Evolutionary conservation across 2,329 filamentous ascomycete species (phyloP).

Genomic region (Epichloe scottii): DNA sequence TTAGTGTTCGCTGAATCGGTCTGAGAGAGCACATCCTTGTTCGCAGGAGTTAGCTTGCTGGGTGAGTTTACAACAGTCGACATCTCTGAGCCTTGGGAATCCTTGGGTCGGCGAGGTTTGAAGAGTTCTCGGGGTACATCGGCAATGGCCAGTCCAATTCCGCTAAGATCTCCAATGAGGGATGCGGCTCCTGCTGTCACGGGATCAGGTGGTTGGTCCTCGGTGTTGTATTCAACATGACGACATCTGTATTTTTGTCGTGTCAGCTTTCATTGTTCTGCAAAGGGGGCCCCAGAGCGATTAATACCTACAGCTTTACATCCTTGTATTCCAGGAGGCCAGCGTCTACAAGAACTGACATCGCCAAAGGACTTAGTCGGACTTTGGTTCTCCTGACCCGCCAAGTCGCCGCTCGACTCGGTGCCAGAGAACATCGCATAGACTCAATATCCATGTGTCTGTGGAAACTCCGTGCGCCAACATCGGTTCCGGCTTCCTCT

Average conservation of each 20-base stretch:
- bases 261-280: conserved; percentile 4
- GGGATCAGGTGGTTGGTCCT: conserved; percentile 67
- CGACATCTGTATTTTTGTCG: conserved; percentile 27
- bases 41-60: conserved; percentile 4
- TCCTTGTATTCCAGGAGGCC: conserved; percentile 55
- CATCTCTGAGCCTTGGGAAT: conserved; percentile 1
- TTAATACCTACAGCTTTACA: conserved; percentile 51
- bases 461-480: conserved; percentile 57
- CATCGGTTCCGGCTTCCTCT: conserved; percentile 50
- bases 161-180: conserved; percentile 69
- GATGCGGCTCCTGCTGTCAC: conserved; percentile 66
- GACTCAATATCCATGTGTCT: conserved; percentile 52
- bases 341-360: conserved; percentile 52
- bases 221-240: conserved; percentile 57
- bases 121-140: conserved; percentile 54
- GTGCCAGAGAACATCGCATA: conserved; percentile 58
- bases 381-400: conserved; percentile 55
- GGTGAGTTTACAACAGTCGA: conserved; percentile 2
- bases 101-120: conserved; percentile 21
- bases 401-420: conserved; percentile 62
- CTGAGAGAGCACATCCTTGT: conserved; percentile 5
- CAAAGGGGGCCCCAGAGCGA: not conserved
- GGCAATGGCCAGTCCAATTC: conserved; percentile 69
- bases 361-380: conserved; percentile 59
- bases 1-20: conserved; percentile 3